phyloP scores from a whole-genome alignment of 169 alveolate species.

The Plasmodium reichenowi region DNA sequence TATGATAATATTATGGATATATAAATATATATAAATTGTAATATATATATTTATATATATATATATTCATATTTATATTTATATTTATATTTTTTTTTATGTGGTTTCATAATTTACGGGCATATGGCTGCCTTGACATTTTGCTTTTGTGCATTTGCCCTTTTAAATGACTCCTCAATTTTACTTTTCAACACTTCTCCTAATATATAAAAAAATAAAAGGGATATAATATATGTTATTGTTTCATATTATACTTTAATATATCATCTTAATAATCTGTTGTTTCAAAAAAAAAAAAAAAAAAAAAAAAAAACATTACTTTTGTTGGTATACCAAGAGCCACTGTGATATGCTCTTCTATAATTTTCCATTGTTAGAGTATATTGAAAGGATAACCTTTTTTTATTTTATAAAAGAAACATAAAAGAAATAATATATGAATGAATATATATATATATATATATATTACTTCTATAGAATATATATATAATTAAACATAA shows the following conservation, averaged over 20 bases:
- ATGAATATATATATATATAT: no score
- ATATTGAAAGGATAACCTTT: conserved; percentile 1
- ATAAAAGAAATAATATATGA: no score
- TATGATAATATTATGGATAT: background rate
- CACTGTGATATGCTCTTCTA: conserved; percentile 93
- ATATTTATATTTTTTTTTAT: background rate
- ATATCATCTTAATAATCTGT: background rate
- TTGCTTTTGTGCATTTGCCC: conserved; percentile 14
- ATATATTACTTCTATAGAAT: no score
- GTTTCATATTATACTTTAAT: background rate
- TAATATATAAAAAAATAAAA: conserved; percentile 5
- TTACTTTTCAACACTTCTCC: conserved; percentile 31
- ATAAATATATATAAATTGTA: background rate
- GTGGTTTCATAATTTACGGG: conserved; percentile 28
- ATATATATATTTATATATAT: background rate
- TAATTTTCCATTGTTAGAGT: conserved; percentile 31
- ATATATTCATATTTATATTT: no score
- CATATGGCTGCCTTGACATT: conserved; percentile 69
- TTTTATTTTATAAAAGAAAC: background rate
- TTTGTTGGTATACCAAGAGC: conserved; percentile 92
- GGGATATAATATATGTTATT: background rate
- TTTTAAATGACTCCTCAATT: conserved; percentile 30
- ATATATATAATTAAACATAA: no score
- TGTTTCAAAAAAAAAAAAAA: no score
- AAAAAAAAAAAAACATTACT: conserved; percentile 55